Conservation (phyloP, 2,329 filamentous ascomycete species). For the Alternaria brassicicola region DNA sequence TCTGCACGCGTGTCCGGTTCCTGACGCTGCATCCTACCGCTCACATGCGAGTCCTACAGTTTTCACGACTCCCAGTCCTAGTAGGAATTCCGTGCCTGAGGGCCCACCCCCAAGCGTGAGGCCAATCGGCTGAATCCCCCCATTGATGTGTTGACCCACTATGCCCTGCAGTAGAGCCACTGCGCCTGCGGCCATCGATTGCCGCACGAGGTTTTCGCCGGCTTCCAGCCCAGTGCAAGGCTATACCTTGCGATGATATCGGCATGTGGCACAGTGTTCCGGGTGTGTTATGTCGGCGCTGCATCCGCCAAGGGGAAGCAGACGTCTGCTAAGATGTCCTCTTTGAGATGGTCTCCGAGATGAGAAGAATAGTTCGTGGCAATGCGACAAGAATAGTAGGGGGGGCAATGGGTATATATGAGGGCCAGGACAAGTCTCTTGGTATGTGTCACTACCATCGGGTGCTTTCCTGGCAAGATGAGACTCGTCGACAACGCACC, state of each 20-base stretch:
- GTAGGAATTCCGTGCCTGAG: not conserved
- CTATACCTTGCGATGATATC: not conserved
- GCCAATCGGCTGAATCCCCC: not conserved
- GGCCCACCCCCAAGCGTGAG: not conserved
- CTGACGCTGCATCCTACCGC: not conserved
- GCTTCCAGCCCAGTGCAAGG: conserved; percentile 9
- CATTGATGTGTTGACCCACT: conserved; percentile 5
- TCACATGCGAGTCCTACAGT: not conserved
- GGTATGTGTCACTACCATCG: not conserved
- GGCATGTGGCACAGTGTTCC: conserved; percentile 2
- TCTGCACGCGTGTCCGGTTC: not conserved
- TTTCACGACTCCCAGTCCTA: not conserved
- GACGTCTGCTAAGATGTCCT: not conserved
- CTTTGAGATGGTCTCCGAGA: conserved; percentile 10
- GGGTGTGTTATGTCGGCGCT: conserved; percentile 5
- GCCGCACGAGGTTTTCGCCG: not conserved
- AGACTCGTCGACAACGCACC: conserved; percentile 6
- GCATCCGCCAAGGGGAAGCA: conserved; percentile 5
- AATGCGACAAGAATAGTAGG: conserved; percentile 1
- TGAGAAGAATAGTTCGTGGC: conserved; percentile 3
- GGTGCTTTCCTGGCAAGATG: conserved; percentile 7
- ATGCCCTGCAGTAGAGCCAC: conserved; percentile 4
- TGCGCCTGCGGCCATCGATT: conserved; percentile 2
- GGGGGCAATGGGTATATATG: conserved; percentile 10
- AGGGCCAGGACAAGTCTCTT: not conserved